These are phyloP conservation scores for Phytopythium mirpurense DNA, from an alignment of 352 stramenopile species.

Conservation along the genomic window DNA sequence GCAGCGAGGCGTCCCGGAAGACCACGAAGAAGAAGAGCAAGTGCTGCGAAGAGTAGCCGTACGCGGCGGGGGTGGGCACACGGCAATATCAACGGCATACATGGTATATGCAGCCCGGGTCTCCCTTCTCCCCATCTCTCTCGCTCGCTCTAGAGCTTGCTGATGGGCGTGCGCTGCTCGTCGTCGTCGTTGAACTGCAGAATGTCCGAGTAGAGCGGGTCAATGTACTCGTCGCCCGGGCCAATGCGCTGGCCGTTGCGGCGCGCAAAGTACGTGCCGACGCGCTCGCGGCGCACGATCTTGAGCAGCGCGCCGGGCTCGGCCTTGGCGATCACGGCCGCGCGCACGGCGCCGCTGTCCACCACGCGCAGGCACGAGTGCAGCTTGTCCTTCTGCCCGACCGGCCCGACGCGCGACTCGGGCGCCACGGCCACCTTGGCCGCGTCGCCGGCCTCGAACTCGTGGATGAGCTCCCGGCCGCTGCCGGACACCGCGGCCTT, in stretches of 20 bases:
- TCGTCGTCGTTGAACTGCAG: slow-evolving; percentile 9
- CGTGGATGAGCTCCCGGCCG: slow-evolving; percentile 30
- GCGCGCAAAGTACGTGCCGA: slow-evolving; percentile 64
- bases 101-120: too few relatives aligned
- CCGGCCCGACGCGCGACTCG: slow-evolving; percentile 50
- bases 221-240: slow-evolving; percentile 42
- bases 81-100: too few relatives aligned
- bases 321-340: slow-evolving; percentile 63
- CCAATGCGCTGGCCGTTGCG: slow-evolving; percentile 39
- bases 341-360: slow-evolving; percentile 52
- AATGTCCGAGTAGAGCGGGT: slow-evolving; percentile 69
- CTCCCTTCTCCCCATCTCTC: background rate
- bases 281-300: slow-evolving; percentile 57
- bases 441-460: slow-evolving; percentile 36
- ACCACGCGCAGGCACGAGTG: slow-evolving; percentile 76
- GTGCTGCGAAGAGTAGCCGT: slow-evolving; percentile 4
- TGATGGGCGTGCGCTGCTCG: slow-evolving; percentile 17
- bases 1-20: slow-evolving; percentile 10
- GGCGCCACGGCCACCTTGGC: slow-evolving; percentile 30
- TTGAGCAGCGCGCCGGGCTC: slow-evolving; percentile 52
- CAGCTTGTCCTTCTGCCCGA: slow-evolving; percentile 80
- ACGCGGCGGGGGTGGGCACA: background rate
- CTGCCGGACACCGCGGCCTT: slow-evolving; percentile 16
- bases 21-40: background rate
- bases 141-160: slow-evolving; percentile 28